A percentile compares a stretch with the other conserved stretches of the same genome.
Conservation (phyloP, 148 eudicot genomes). For the Nepenthes mirabilis region DNA sequence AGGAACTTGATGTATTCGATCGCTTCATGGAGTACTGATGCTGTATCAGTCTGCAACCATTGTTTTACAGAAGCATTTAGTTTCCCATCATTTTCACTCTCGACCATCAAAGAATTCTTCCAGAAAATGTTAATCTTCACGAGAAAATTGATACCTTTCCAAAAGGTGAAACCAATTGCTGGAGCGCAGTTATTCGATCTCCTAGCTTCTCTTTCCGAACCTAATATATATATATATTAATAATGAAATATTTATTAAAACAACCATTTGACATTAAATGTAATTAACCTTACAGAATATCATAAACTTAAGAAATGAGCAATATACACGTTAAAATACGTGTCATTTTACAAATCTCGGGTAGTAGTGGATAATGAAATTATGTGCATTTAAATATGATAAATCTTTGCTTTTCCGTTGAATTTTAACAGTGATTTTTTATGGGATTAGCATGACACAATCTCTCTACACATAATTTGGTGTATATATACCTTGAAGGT, state of each 20-base stretch:
- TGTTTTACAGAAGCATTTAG: background rate
- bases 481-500: slow-evolving; percentile 61
- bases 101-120: background rate
- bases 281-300: slow-evolving; percentile 1
- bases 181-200: slow-evolving; percentile 85
- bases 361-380: too few relatives aligned
- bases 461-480: background rate
- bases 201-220: slow-evolving; percentile 94
- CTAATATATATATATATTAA: slow-evolving; percentile 13
- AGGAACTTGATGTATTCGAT: slow-evolving; percentile 90
- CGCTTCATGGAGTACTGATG: slow-evolving; percentile 92
- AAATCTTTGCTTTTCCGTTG: background rate
- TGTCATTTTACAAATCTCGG: too few relatives aligned
- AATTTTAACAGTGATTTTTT: background rate
- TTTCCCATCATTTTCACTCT: background rate
- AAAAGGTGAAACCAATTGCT: slow-evolving; percentile 89
- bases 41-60: slow-evolving; percentile 71
- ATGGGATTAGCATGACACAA: background rate
- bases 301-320: too few relatives aligned
- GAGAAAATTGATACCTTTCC: slow-evolving; percentile 52
- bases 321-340: too few relatives aligned
- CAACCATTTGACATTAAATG: background rate
- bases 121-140: background rate
- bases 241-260: background rate
- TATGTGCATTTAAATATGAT: background rate